Evolutionary conservation across 2,329 filamentous ascomycete genomes (phyloP), one percentile per base, ranked within the genome.

Genomic region (Hypoxylon sp.): DNA sequence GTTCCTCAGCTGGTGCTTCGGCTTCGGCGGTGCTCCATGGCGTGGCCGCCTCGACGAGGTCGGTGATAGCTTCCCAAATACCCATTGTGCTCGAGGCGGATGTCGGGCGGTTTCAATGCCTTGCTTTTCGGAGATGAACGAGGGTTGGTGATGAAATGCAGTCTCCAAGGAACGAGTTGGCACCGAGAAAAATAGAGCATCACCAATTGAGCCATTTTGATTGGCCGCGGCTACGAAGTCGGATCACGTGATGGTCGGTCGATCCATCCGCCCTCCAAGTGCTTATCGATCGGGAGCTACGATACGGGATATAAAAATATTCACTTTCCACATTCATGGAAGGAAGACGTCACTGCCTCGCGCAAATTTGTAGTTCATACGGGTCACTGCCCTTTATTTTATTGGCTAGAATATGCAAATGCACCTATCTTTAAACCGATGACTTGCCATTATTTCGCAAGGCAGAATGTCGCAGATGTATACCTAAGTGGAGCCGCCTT

Each of bases 1-100:
- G 80, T 86, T 88, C 83, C 88, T 89, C 84, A 85, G 89, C 83
- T 85, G 88, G 83, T 86, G 88, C 88, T 82, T 91, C 89, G 74
- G 89, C 89, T 80, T 91, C 86, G 74, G 85, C 88, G 73, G 85
- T 85, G 79, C 83, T 84, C 89, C 89, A 91, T 79, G 89, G 89
- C 82, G 86, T 84, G 74, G 86, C 88, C 70, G 88, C 88, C 82
- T 90, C 87, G 77, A 89, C 82, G 78, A 91, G 82, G 79, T 91
- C 89, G 77, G 84, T 85, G 77, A 89, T 85, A 74, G 85, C 82
- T 80, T 90, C 88, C 87, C 88, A 90, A 83, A 91, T 85, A 83
- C 87, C 88, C 89, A 91, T 91, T 81, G 80, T 81, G 82, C 80
- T 79, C 77, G 75, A 76, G 71, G 76, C 75, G 73, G 73, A 75